Evolutionary conservation across 1,139 yeast species (phyloP), one percentile per base, ranked within the genome.

Genomic region (Geotrichum bryndzae): DNA sequence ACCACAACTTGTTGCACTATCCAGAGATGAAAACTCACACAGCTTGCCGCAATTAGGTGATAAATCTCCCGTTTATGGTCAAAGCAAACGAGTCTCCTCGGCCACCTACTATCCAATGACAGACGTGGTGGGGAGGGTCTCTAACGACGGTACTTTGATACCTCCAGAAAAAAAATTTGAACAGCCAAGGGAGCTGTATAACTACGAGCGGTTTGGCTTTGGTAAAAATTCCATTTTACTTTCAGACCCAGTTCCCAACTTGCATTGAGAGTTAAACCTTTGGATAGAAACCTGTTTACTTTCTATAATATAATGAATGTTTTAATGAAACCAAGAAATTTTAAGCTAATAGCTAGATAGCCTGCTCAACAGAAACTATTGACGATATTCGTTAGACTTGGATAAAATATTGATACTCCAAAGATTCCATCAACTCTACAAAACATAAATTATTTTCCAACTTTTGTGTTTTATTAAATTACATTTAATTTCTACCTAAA

Each of bases 1-100:
- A 4, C 59, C 59, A 15, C 59, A 57, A 15, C 59, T 55, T 22
- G 56, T 41, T 5, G 7, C 46, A 15, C 15, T 41, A 4, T 15
- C 46, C 22, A 15, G 22, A 41, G 3, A 53, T 18, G 54, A 46
- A 15, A 50, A 35, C 33, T 45, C 22, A 29, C 29, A 54, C 27
- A 45, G 27, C 6, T 27, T 48, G 41, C 27, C 55, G 22, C 46
- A 53, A 35, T 38, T 18, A 2, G 18, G 22, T n/a, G 22, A 22
- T n/a, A 41, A 6, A 15, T 41, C 46, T 41, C 22, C 46, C 15
- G 46, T 13, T n/a, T 41, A 41, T 15, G 6, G 13, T 41, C 22
- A 41, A 22, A 41, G 22, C 18, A 11, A 15, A 41, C 15, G 18
- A 15, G 15, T 15, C 46, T 15, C 46, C 22, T 41, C 46, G n/a